phyloP scores from a whole-genome alignment of 2,329 filamentous ascomycete species.

The Keithomyces neogunnii region DNA sequence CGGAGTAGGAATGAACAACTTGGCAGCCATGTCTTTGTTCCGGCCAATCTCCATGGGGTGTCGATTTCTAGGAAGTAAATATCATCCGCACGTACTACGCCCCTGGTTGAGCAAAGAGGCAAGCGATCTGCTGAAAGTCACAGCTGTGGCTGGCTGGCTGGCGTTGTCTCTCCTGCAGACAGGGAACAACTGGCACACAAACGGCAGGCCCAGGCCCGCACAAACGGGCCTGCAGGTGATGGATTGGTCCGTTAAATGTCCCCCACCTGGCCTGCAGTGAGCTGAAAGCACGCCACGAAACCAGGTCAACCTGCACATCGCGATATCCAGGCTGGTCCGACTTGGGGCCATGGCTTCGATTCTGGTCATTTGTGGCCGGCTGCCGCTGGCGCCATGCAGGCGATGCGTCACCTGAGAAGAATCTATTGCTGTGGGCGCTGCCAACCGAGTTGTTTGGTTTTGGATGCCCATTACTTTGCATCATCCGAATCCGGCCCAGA shows the following conservation, averaged over 20 bases:
- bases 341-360: not conserved
- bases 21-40: too few species aligned
- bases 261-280: constrained; percentile 1
- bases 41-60: too few species aligned
- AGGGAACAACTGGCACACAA: not conserved
- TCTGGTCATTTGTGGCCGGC: not conserved
- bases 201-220: not conserved
- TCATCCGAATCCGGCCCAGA: not conserved
- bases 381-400: not conserved
- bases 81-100: not conserved
- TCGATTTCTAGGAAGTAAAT: not conserved
- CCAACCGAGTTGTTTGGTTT: not conserved
- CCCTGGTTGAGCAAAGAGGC: not conserved
- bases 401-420: not conserved
- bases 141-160: constrained; percentile 5
- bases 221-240: constrained; percentile 6
- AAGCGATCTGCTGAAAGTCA: not conserved
- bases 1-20: too few species aligned
- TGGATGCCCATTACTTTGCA: not conserved
- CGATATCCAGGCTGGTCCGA: not conserved
- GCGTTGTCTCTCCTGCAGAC: not conserved
- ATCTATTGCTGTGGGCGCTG: not conserved
- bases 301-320: not conserved
- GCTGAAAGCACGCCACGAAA: not conserved
- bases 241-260: not conserved